Conservation (phyloP, 176 grass and related monocot species). For the Miscanthus lutarioriparius region DNA sequence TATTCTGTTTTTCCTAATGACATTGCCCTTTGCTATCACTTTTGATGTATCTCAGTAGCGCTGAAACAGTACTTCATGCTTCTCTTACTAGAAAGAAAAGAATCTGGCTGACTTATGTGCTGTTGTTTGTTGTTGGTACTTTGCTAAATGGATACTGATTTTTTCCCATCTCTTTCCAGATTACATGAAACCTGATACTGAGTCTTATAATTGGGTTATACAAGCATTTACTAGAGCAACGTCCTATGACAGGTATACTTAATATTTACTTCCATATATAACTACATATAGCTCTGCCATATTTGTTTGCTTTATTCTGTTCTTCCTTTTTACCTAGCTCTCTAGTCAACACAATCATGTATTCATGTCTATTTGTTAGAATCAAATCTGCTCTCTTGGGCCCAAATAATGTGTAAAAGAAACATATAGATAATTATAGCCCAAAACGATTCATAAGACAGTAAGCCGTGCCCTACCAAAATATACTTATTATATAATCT, state of each 20-base stretch:
- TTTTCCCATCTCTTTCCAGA: slow-evolving; percentile 48
- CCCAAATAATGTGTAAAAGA: slow-evolving; percentile 30
- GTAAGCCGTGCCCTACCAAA: background rate
- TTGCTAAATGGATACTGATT: slow-evolving; percentile 27
- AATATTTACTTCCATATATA: slow-evolving; percentile 15
- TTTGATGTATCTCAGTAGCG: background rate
- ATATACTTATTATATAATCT: background rate
- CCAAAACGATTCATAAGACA: background rate
- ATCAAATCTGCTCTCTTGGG: slow-evolving; percentile 1
- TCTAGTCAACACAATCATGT: slow-evolving; percentile 22
- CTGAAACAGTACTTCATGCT: slow-evolving; percentile 14
- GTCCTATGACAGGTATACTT: slow-evolving; percentile 80
- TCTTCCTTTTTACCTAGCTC: slow-evolving; percentile 18
- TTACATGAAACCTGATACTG: slow-evolving; percentile 94
- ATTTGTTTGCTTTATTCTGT: slow-evolving; percentile 25
- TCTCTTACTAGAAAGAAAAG: background rate
- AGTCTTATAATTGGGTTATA: slow-evolving; percentile 95
- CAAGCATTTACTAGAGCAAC: slow-evolving; percentile 94
- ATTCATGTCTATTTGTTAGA: slow-evolving; percentile 7
- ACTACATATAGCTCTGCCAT: background rate
- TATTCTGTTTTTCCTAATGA: background rate
- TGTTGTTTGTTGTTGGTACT: slow-evolving; percentile 23
- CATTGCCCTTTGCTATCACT: background rate
- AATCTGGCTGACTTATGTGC: slow-evolving; percentile 16
- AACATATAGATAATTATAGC: slow-evolving; percentile 22